Conservation (phyloP, 352 stramenopile genomes). For the Phytopythium mirpurense region DNA sequence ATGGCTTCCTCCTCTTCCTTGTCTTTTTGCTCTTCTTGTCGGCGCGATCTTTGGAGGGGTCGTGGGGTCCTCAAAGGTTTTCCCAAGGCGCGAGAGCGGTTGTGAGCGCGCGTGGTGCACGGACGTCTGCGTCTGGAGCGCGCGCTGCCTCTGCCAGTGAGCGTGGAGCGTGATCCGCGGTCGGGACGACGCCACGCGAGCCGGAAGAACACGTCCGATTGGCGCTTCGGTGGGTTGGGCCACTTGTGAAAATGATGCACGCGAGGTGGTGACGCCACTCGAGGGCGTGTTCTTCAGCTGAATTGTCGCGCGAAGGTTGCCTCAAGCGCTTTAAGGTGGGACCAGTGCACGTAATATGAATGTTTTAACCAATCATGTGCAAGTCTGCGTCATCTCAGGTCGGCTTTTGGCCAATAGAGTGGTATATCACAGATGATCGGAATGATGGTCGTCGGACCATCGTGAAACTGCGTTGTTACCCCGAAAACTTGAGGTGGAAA, state of each 20-base stretch:
- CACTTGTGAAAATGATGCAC: constrained; percentile 8
- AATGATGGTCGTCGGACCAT: not conserved
- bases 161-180: not conserved
- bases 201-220: not conserved
- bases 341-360: not conserved
- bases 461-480: not conserved
- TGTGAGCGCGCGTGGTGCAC: not conserved
- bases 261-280: constrained; percentile 6
- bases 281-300: not conserved
- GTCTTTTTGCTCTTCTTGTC: not conserved
- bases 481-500: not conserved
- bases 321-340: constrained; percentile 3
- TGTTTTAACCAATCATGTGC: not conserved
- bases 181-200: not conserved
- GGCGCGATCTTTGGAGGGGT: not conserved
- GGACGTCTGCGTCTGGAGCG: not conserved
- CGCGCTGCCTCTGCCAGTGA: not conserved
- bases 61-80: not conserved
- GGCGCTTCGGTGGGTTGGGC: constrained; percentile 1
- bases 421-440: too few species aligned
- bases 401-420: too few species aligned
- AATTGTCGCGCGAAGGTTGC: constrained; percentile 6
- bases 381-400: too few species aligned
- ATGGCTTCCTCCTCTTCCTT: constrained; percentile 12
- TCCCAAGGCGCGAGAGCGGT: not conserved